These are phyloP conservation scores for Trichodelitschia bisporula DNA, from an alignment of 495 filamentous ascomycete genomes.

Conservation along the genomic window DNA sequence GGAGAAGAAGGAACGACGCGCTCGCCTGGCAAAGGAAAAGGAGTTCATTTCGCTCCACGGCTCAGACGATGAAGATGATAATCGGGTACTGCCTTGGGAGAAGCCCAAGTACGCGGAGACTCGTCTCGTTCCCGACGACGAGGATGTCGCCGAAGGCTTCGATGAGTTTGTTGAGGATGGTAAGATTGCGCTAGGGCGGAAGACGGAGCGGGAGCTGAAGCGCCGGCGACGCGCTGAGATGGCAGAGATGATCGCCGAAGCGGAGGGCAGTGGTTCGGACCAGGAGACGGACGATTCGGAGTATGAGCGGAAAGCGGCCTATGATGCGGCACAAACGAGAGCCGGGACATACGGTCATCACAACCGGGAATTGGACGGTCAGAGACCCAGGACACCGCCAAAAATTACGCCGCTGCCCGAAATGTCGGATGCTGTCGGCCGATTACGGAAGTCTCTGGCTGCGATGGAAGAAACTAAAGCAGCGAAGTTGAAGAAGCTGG, in stretches of 20 bases:
- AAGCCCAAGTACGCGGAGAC: slow-evolving; percentile 33
- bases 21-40: slow-evolving; percentile 49
- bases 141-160: slow-evolving; percentile 86
- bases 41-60: slow-evolving; percentile 47
- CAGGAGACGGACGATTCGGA: neutral
- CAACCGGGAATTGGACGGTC: neutral
- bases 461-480: too few relatives aligned
- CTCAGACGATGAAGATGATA: slow-evolving; percentile 22
- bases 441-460: too few relatives aligned
- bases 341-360: neutral
- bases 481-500: too few relatives aligned
- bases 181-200: slow-evolving; percentile 44
- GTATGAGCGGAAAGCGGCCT: neutral
- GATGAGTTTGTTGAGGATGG: slow-evolving; percentile 81
- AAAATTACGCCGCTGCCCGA: neutral
- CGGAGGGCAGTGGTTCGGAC: neutral
- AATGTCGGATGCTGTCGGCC: too few relatives aligned
- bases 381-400: neutral
- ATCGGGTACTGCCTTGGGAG: slow-evolving; percentile 20
- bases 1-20: slow-evolving; percentile 76
- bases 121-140: slow-evolving; percentile 64
- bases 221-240: neutral
- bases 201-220: neutral
- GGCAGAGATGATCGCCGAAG: neutral
- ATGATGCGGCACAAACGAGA: neutral